A percentile compares a stretch with the other conserved stretches of the same genome.
These are phyloP conservation scores for Myriosclerotinia curreyana DNA, from an alignment of 2,329 filamentous ascomycete species.

Conservation along the genomic window DNA sequence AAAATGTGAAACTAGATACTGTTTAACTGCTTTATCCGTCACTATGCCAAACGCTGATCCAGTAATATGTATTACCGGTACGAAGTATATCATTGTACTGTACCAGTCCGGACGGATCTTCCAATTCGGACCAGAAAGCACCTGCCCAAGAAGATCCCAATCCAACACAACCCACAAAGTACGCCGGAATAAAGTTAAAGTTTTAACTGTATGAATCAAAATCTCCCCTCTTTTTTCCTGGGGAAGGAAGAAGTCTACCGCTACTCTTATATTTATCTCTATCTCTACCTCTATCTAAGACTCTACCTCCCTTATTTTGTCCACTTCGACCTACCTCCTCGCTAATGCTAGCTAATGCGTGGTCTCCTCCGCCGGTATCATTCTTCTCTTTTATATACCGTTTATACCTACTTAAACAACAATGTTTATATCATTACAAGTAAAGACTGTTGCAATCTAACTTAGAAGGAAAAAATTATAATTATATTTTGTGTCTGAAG, in stretches of 20 bases:
- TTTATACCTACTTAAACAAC: background rate
- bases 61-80: background rate
- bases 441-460: background rate
- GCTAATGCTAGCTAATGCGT: too few relatives aligned
- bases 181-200: too few relatives aligned
- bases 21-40: background rate
- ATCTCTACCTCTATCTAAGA: too few relatives aligned
- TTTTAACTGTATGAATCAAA: too few relatives aligned
- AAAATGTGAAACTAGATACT: background rate
- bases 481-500: background rate
- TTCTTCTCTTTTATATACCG: background rate
- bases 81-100: background rate
- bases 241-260: constrained; percentile 15
- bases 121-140: background rate
- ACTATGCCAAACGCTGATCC: background rate
- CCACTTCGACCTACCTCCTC: background rate
- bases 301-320: background rate
- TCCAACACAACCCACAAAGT: background rate
- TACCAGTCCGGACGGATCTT: background rate
- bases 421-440: background rate
- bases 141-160: background rate
- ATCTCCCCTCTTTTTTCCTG: constrained; percentile 3
- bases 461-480: background rate
- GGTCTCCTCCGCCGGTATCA: background rate
- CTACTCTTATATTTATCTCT: constrained; percentile 12